Percentiles rank a stretch among this genome's conserved stretches.
These are phyloP conservation scores for Chalara sp. DNA, from an alignment of 2,329 filamentous ascomycete species.

Conservation along the genomic window DNA sequence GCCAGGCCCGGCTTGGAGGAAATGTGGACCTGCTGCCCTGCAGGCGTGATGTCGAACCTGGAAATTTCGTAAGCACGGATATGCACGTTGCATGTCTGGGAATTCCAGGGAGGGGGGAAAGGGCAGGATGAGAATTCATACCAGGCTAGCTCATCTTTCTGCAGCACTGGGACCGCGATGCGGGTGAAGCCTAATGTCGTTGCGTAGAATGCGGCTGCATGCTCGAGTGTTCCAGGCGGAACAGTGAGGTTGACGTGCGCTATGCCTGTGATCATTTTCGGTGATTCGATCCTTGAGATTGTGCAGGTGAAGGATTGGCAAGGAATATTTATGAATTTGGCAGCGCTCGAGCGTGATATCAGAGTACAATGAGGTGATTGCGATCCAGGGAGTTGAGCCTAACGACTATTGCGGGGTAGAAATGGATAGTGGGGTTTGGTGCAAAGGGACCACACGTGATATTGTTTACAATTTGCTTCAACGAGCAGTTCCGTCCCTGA, in stretches of 20 bases:
- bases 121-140: conserved; percentile 22
- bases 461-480: too few relatives aligned
- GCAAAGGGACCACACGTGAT: too few relatives aligned
- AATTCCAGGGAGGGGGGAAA: background rate
- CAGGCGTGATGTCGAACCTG: conserved; percentile 47
- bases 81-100: background rate
- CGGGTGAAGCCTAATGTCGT: conserved; percentile 47
- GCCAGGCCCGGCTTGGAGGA: conserved; percentile 32
- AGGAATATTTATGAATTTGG: too few relatives aligned
- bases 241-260: conserved; percentile 55
- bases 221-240: conserved; percentile 42
- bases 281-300: too few relatives aligned
- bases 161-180: conserved; percentile 44
- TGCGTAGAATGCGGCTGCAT: conserved; percentile 48
- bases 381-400: too few relatives aligned
- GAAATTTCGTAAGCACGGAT: background rate
- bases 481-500: too few relatives aligned
- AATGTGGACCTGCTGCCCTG: conserved; percentile 50
- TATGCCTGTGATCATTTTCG: conserved; percentile 39
- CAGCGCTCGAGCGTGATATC: too few relatives aligned
- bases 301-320: too few relatives aligned
- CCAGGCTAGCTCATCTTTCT: conserved; percentile 47
- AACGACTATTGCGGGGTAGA: too few relatives aligned
- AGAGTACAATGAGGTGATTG: too few relatives aligned
- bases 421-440: too few relatives aligned